phyloP scores from a whole-genome alignment of 1,139 yeast genomes.

The Protomyces arabidopsidicola region DNA sequence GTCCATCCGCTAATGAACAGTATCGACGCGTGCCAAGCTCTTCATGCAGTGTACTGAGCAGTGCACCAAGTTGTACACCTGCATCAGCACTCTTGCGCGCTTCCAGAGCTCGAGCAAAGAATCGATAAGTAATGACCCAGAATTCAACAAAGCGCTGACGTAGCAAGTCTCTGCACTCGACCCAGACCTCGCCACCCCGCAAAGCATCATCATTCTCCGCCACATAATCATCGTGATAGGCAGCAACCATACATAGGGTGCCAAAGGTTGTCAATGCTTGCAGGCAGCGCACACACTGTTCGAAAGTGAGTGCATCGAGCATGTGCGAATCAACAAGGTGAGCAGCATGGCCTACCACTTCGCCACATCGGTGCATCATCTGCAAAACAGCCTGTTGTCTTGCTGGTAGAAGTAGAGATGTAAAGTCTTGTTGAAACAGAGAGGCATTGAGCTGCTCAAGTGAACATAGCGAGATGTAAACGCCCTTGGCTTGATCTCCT shows the following conservation, averaged over 20 bases:
- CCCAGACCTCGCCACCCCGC: slow-evolving; percentile 41
- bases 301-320: not conserved
- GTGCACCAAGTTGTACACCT: slow-evolving; percentile 32
- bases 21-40: slow-evolving; percentile 65
- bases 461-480: not conserved
- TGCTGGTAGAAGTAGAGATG: not conserved
- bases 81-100: slow-evolving; percentile 33
- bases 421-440: not conserved
- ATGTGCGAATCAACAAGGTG: not conserved
- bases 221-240: slow-evolving; percentile 44
- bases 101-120: slow-evolving; percentile 33
- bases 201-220: slow-evolving; percentile 37
- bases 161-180: slow-evolving; percentile 43
- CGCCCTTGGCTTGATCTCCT: slow-evolving; percentile 39
- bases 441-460: not conserved
- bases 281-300: not conserved
- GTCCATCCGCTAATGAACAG: slow-evolving; percentile 63
- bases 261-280: not conserved
- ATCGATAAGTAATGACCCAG: slow-evolving; percentile 42
- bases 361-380: not conserved
- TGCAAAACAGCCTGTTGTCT: not conserved
- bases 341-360: not conserved
- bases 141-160: slow-evolving; percentile 52
- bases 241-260: not conserved
- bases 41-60: slow-evolving; percentile 56